phyloP scores from a whole-genome alignment of 306 rosid genomes.

The Delonix regia region DNA sequence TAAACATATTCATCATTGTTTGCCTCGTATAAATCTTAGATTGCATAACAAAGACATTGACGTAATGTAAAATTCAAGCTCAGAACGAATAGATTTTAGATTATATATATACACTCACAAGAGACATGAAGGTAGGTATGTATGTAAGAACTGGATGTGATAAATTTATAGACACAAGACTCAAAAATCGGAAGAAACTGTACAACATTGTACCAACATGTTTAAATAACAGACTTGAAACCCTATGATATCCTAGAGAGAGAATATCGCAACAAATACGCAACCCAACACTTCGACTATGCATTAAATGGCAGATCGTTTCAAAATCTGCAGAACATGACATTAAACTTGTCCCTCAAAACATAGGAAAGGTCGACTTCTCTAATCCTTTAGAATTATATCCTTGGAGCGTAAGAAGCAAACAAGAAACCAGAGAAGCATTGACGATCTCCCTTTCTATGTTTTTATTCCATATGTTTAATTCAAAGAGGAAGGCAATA shows the following conservation, averaged over 20 bases:
- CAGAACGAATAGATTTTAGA: too few relatives aligned
- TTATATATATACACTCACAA: background rate
- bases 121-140: slow-evolving; percentile 1
- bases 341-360: slow-evolving; percentile 40
- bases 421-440: slow-evolving; percentile 39
- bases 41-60: background rate
- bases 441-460: too few relatives aligned
- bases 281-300: slow-evolving; percentile 36
- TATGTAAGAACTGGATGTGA: slow-evolving; percentile 23
- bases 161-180: slow-evolving; percentile 5
- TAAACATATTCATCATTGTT: background rate
- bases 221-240: too few relatives aligned
- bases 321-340: slow-evolving; percentile 42
- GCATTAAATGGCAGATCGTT: slow-evolving; percentile 37
- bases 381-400: slow-evolving; percentile 40
- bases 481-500: slow-evolving; percentile 59
- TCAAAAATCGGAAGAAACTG: slow-evolving; percentile 31
- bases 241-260: slow-evolving; percentile 37
- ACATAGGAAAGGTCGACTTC: slow-evolving; percentile 41
- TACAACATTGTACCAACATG: too few relatives aligned
- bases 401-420: slow-evolving; percentile 36
- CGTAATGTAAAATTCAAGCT: slow-evolving; percentile 14
- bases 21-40: background rate
- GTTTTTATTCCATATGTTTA: slow-evolving; percentile 34
- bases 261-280: slow-evolving; percentile 41